These are phyloP conservation scores for Taphrina populina DNA, from an alignment of 1,139 yeast genomes.

Conservation along the genomic window DNA sequence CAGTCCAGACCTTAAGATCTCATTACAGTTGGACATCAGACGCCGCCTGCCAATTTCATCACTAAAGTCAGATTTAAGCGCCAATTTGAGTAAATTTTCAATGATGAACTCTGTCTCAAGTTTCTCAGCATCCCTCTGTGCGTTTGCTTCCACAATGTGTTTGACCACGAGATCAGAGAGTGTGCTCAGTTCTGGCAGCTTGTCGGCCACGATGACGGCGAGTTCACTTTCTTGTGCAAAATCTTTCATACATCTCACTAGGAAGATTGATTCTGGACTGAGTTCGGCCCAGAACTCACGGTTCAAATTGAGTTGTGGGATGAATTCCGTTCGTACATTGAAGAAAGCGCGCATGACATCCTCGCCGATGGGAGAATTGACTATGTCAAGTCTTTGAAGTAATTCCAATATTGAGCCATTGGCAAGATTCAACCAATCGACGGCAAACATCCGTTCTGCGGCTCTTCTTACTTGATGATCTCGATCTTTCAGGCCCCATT, in stretches of 20 bases:
- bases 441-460: constrained; percentile 66
- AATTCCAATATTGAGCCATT: constrained; percentile 71
- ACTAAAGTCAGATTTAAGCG: constrained; percentile 74
- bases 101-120: constrained; percentile 71
- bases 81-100: constrained; percentile 67
- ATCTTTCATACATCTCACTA: constrained; percentile 65
- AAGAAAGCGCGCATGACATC: constrained; percentile 65
- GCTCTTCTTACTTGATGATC: constrained; percentile 71
- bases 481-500: constrained; percentile 87
- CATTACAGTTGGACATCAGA: constrained; percentile 70
- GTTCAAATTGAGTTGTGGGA: constrained; percentile 59
- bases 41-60: constrained; percentile 90
- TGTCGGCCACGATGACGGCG: constrained; percentile 62
- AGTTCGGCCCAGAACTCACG: constrained; percentile 63
- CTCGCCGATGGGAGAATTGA: constrained; percentile 64
- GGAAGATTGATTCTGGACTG: constrained; percentile 71
- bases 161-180: constrained; percentile 60
- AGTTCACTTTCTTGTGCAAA: constrained; percentile 58
- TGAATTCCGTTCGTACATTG: constrained; percentile 60
- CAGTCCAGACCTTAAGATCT: constrained; percentile 42
- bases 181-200: constrained; percentile 77
- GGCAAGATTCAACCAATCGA: constrained; percentile 68
- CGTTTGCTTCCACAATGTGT: constrained; percentile 50
- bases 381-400: constrained; percentile 67
- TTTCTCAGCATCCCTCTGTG: constrained; percentile 49